Percentiles rank a stretch among this genome's conserved stretches.
Conservation (phyloP, 768 basidiomycete genomes). For the Phanerochaete carnosa region DNA sequence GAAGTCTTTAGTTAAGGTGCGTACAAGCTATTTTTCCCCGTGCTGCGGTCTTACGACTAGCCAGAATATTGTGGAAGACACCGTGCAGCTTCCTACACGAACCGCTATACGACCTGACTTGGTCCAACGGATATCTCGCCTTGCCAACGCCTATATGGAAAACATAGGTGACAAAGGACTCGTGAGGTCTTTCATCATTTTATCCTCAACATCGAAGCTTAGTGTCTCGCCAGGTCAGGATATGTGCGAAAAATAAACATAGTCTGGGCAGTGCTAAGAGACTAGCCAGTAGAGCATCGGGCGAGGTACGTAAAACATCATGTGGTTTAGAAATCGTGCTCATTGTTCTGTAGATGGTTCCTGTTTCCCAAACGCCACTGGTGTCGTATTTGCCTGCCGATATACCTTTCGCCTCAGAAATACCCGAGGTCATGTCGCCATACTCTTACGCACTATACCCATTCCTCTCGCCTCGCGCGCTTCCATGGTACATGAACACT, state of each 20-base stretch:
- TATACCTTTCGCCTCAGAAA: background rate
- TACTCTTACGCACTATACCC: slow-evolving; percentile 65
- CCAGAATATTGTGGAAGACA: slow-evolving; percentile 30
- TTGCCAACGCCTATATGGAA: slow-evolving; percentile 63
- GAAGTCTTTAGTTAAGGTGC: slow-evolving; percentile 45
- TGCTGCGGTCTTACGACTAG: background rate
- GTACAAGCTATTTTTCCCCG: slow-evolving; percentile 11
- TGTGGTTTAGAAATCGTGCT: slow-evolving; percentile 6
- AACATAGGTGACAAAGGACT: slow-evolving; percentile 42
- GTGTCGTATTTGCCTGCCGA: slow-evolving; percentile 19
- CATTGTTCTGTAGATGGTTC: slow-evolving; percentile 2
- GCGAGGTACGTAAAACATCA: slow-evolving; percentile 41
- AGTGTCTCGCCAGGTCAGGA: slow-evolving; percentile 42
- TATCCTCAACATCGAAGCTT: background rate
- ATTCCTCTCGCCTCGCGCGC: slow-evolving; percentile 47
- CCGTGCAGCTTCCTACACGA: slow-evolving; percentile 41
- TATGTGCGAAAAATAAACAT: slow-evolving; percentile 45
- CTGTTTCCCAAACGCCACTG: slow-evolving; percentile 9
- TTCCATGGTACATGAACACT: slow-evolving; percentile 45
- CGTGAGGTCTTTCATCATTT: slow-evolving; percentile 30
- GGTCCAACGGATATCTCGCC: slow-evolving; percentile 65
- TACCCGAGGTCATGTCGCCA: slow-evolving; percentile 23
- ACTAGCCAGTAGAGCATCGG: slow-evolving; percentile 47
- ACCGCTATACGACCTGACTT: slow-evolving; percentile 41
- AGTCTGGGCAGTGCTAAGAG: slow-evolving; percentile 46